Conservation (phyloP, 2,329 filamentous ascomycete species). For the Aspergillus sp. region DNA sequence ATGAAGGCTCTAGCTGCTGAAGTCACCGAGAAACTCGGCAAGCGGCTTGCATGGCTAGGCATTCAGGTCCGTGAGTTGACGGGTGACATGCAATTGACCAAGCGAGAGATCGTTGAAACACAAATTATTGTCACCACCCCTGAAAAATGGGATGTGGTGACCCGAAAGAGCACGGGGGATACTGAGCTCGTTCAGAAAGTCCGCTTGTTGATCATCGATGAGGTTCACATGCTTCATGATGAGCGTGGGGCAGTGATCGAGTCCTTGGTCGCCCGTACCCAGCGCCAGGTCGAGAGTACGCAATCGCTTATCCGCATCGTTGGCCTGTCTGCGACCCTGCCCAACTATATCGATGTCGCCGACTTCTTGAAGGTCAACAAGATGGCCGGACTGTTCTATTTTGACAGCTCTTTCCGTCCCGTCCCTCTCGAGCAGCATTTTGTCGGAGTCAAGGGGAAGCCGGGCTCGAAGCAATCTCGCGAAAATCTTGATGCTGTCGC, state of each 20-base stretch:
- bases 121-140: slow-evolving; percentile 98
- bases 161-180: slow-evolving; percentile 92
- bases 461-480: slow-evolving; percentile 74
- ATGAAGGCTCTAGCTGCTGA: slow-evolving; percentile 99
- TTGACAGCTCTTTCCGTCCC: slow-evolving; percentile 91
- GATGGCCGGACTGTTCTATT: slow-evolving; percentile 90
- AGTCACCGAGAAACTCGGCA: slow-evolving; percentile 90
- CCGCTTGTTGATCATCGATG: slow-evolving; percentile 91
- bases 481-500: slow-evolving; percentile 86
- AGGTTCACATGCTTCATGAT: slow-evolving; percentile 99
- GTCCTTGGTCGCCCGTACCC: slow-evolving; percentile 89
- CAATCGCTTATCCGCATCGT: slow-evolving; percentile 96
- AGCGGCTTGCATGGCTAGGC: slow-evolving; percentile 88
- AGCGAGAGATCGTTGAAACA: slow-evolving; percentile 90
- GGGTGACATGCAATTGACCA: slow-evolving; percentile 98
- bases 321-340: slow-evolving; percentile 89
- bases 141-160: slow-evolving; percentile 99
- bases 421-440: slow-evolving; percentile 98
- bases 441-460: slow-evolving; percentile 86
- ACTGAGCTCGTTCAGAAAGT: slow-evolving; percentile 98
- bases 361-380: slow-evolving; percentile 97
- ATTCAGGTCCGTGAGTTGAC: slow-evolving; percentile 91
- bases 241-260: slow-evolving; percentile 95
- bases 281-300: slow-evolving; percentile 95
- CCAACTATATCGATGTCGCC: slow-evolving; percentile 94